phyloP scores from a whole-genome alignment of 257 asterid genomes.

The Solanum lignicaule region DNA sequence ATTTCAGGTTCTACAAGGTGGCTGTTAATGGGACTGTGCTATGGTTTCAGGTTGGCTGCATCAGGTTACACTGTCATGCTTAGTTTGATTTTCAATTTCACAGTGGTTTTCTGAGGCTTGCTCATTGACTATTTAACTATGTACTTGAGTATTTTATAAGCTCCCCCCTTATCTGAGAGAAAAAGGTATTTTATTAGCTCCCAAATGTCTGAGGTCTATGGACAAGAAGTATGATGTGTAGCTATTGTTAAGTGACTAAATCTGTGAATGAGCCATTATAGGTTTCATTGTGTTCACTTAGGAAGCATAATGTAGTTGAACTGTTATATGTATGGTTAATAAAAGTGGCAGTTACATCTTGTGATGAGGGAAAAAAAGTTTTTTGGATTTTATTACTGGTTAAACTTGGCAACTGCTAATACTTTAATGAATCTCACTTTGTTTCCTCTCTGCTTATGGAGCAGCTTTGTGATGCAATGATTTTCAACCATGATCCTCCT shows the following conservation, averaged over 20 bases:
- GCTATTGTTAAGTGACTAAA: neutral
- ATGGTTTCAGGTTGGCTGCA: constrained; percentile 95
- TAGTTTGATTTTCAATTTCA: neutral
- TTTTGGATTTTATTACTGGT: neutral
- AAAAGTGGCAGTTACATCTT: neutral
- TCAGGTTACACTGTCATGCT: constrained; percentile 52
- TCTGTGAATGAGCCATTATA: neutral
- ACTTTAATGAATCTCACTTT: neutral
- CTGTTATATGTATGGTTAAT: neutral
- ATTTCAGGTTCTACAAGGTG: constrained; percentile 79
- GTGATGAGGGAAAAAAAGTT: neutral
- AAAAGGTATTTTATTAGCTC: neutral
- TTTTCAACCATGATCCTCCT: constrained; percentile 92
- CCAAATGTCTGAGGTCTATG: neutral
- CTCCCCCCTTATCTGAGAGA: neutral
- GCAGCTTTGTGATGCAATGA: constrained; percentile 89
- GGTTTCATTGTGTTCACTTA: neutral
- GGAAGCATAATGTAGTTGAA: neutral
- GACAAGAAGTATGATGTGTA: neutral
- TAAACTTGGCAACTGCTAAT: neutral
- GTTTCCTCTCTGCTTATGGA: constrained; percentile 26
- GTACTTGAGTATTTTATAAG: neutral
- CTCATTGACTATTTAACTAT: neutral
- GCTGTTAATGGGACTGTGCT: constrained; percentile 75
- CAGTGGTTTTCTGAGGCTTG: neutral